These are phyloP conservation scores for Elaeis guineensis DNA, from an alignment of 176 grass and related monocot genomes.

Conservation along the genomic window DNA sequence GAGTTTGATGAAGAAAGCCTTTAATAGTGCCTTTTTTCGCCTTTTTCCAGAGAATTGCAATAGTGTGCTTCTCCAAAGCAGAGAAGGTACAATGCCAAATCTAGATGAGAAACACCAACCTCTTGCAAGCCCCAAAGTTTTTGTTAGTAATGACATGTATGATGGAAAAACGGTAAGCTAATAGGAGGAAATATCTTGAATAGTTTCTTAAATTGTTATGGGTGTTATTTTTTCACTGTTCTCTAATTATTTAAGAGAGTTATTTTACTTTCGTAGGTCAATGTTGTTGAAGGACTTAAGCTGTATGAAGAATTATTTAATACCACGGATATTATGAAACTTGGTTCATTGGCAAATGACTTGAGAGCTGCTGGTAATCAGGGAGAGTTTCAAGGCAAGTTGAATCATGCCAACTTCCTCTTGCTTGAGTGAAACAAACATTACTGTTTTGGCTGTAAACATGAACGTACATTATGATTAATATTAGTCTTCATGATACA, in stretches of 20 bases:
- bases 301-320: conserved; percentile 72
- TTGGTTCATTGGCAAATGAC: conserved; percentile 73
- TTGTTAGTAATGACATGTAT: conserved; percentile 46
- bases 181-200: too few species aligned
- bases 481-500: too few species aligned
- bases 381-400: conserved; percentile 61
- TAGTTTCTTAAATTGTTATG: too few species aligned
- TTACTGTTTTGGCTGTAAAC: too few species aligned
- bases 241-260: too few species aligned
- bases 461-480: too few species aligned
- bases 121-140: conserved; percentile 30
- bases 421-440: background rate
- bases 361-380: conserved; percentile 47
- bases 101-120: conserved; percentile 30
- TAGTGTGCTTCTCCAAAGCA: background rate
- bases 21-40: too few species aligned
- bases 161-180: conserved; percentile 49
- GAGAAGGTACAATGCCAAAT: conserved; percentile 11
- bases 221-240: too few species aligned
- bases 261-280: conserved; percentile 36
- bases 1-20: too few species aligned
- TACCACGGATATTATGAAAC: conserved; percentile 34
- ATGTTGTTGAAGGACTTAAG: conserved; percentile 89
- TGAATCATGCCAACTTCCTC: background rate
- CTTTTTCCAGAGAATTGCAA: background rate